Base-by-base conservation (phyloP, 2,329 filamentous ascomycete genomes). In the Fusarium sp. region DNA sequence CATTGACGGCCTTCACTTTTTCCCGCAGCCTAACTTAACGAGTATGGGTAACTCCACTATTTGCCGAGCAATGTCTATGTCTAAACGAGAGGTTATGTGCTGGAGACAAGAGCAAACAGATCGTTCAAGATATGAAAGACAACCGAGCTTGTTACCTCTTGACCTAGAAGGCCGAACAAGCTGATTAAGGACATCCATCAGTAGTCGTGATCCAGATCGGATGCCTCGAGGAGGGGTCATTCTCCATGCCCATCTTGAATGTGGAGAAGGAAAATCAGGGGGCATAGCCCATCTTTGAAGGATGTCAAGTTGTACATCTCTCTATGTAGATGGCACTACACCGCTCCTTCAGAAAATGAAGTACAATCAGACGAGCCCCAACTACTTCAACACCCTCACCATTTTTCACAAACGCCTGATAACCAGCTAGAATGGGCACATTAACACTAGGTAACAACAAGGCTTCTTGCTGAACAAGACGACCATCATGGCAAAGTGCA, bases 201-300 rank as follows among this genome's bases (percentile, higher is more conserved):
- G 5, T n/a, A 13, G 23, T 37, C 41, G 29, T 25, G 35, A 46
- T 35, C 32, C 29, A 39, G 37, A 63, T 35, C 46, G 19, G 42
- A 36, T 33, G 35, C 41, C 33, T 10, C 15, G 36, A 41, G 21
- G 17, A 35, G 14, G 32, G 23, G 41, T 21, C 55, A 48, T 37
- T 48, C 49, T 33, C 55, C 32, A 37, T 53, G 35, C 35, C 19
- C 13, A 55, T 14, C 23, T 36, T 33, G 15, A 46, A 31, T 63
- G 55, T 65, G 56, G 61, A 53, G 47, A 57, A 35, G 23, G 27
- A 43, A 45, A 44, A 63, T 56, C 60, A 56, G 45, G 60, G 60
- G 60, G 54, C 43, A 53, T 31, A n/a, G 38, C 38, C 23, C 32
- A 33, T 29, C 37, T 52, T 29, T 52, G 23, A 38, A 39, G 25